Evolutionary conservation across 2,329 filamentous ascomycete species (phyloP), one percentile per base, ranked within the genome.

Genomic region (Thielaviopsis populi): DNA sequence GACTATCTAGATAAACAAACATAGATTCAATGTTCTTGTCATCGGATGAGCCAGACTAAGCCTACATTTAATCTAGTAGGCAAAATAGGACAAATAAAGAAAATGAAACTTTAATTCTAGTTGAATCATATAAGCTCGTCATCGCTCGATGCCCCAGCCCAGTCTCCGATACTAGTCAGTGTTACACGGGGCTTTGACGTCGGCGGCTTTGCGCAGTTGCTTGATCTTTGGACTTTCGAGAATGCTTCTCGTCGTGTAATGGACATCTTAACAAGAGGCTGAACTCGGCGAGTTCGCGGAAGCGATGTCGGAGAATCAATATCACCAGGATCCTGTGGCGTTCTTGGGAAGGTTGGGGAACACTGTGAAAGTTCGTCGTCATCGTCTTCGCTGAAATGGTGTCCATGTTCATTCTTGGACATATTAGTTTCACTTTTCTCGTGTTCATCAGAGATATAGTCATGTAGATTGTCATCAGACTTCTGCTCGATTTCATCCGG

Each of bases 111-210:
- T 6, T 2, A 22, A 24, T 17, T 15, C 15, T 7, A 30, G 30
- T 40, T 58, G 58, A 24, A 66, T 63, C 15, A 66, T 40, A 50
- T 50, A 27, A 50, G 46, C 22, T 66, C 64, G 10, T 66, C 64
- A 37, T 66, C 64, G 27, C 64, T 66, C 11, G 53, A 60, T 33
- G 42, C 61, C 7, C 27, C 64, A n/a, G 22, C 30, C 64, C 64
- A 66, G n/a, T 15, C 40, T 5, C 64, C 61, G 2, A 66, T 63
- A 10, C 24, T 60, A 7, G 61, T 63, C 27, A 66, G 30, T 33
- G 22, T 56, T 15, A 42, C 37, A 11, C 17, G 22, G 17, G 53
- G 27, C 10, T n/a, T 46, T 8, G 59, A 61, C 24, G 41, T 17
- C n/a, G 27, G 24, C 19, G 40, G n/a, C 53, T 56, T 56, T 8